Percentiles rank a stretch among this genome's conserved stretches.
Evolutionary conservation across 2,329 filamentous ascomycete species (phyloP).

Genomic region (Teratosphaeria destructans): DNA sequence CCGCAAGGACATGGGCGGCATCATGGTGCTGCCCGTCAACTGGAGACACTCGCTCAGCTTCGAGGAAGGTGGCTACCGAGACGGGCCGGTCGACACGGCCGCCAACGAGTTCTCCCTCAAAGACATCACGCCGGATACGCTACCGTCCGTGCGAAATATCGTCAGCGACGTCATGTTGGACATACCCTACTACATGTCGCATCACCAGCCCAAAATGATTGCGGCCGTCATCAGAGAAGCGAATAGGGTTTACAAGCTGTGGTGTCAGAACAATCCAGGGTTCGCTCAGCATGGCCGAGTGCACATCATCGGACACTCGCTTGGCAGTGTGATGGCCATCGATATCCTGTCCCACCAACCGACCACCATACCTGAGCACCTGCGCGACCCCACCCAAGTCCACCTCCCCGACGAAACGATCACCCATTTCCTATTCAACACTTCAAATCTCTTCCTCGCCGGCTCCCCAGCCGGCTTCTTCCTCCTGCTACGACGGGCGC

Average conservation of each 20-base stretch:
- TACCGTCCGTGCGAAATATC: constrained; percentile 80
- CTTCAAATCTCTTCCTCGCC: constrained; percentile 75
- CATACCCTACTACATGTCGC: constrained; percentile 93
- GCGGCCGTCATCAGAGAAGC: constrained; percentile 79
- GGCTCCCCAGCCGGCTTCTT: constrained; percentile 93
- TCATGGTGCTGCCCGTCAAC: constrained; percentile 91
- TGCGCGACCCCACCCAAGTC: constrained; percentile 22
- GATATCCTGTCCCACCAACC: constrained; percentile 88
- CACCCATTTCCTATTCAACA: constrained; percentile 76
- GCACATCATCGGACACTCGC: constrained; percentile 84
- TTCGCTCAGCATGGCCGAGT: constrained; percentile 71
- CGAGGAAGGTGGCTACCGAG: constrained; percentile 58
- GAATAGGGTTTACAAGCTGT: constrained; percentile 88
- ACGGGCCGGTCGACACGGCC: constrained; percentile 46
- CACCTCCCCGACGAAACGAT: constrained; percentile 22
- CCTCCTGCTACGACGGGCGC: constrained; percentile 65
- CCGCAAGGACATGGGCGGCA: constrained; percentile 67
- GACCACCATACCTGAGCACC: constrained; percentile 48
- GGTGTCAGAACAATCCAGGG: constrained; percentile 86
- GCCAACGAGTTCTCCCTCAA: constrained; percentile 59
- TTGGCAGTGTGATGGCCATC: constrained; percentile 88
- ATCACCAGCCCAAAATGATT: constrained; percentile 93
- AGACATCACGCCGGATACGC: constrained; percentile 83
- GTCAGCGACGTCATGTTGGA: constrained; percentile 98
- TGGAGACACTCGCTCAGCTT: constrained; percentile 85